Evolutionary conservation across 1,139 yeast genomes (phyloP).

Genomic region (Geotrichum bryndzae): DNA sequence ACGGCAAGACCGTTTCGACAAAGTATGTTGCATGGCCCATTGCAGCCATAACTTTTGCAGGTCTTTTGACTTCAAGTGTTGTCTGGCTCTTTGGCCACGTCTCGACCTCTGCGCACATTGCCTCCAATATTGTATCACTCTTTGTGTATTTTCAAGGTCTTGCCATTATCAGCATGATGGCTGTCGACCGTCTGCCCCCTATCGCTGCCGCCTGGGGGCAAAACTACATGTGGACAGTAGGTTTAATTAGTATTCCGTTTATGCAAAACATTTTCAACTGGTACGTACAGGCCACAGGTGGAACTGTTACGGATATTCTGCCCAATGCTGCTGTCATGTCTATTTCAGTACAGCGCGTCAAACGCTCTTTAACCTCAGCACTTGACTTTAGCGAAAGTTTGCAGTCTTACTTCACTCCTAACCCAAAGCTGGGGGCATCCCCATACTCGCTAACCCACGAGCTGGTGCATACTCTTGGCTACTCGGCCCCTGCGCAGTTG

Average conservation of each 20-base stretch:
- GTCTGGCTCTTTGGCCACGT: conserved; percentile 85
- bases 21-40: conserved; percentile 95
- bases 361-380: conserved; percentile 3
- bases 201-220: conserved; percentile 98
- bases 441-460: conserved; percentile 21
- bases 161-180: conserved; percentile 94
- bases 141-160: conserved; percentile 90
- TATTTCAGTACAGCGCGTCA: conserved; percentile 66
- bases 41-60: conserved; percentile 85
- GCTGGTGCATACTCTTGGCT: conserved; percentile 18
- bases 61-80: conserved; percentile 79
- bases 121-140: conserved; percentile 87
- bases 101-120: conserved; percentile 92
- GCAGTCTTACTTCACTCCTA: conserved; percentile 20
- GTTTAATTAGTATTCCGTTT: conserved; percentile 71
- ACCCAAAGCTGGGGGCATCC: conserved; percentile 18
- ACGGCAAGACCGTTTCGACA: conserved; percentile 93
- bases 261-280: conserved; percentile 85
- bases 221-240: conserved; percentile 94
- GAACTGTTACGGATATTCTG: conserved; percentile 69
- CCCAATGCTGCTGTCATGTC: conserved; percentile 54
- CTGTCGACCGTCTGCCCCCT: conserved; percentile 87
- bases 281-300: conserved; percentile 97
- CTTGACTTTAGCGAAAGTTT: conserved; percentile 22
- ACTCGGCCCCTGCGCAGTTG: conserved; percentile 1